These are phyloP conservation scores for Sonneratia alba DNA, from an alignment of 345 rosid species.

Conservation along the genomic window DNA sequence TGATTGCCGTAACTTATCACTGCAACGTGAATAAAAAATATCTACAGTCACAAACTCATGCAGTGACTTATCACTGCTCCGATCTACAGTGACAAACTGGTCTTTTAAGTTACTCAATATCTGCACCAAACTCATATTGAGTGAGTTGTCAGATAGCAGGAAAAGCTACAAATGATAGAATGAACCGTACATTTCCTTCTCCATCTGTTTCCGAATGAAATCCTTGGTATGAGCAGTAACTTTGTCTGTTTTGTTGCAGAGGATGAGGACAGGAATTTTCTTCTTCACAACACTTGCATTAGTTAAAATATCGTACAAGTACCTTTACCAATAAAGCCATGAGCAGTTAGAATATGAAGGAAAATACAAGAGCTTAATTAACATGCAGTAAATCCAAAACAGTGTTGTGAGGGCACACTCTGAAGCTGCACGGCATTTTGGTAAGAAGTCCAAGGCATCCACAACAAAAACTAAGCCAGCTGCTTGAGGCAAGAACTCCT, in stretches of 20 bases:
- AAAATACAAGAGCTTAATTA: background rate
- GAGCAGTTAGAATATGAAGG: background rate
- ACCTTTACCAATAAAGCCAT: conserved; percentile 31
- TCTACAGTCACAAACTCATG: background rate
- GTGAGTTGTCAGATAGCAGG: background rate
- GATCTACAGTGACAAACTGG: too few species aligned
- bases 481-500: conserved; percentile 71
- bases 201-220: conserved; percentile 79
- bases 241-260: conserved; percentile 92
- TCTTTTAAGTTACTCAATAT: too few species aligned
- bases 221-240: conserved; percentile 92
- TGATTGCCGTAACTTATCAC: conserved; percentile 57
- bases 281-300: conserved; percentile 61
- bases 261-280: conserved; percentile 66
- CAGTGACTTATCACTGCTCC: too few species aligned
- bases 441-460: conserved; percentile 84
- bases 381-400: background rate
- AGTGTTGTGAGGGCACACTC: conserved; percentile 34
- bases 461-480: conserved; percentile 82
- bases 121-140: background rate
- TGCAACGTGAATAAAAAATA: conserved; percentile 15
- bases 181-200: conserved; percentile 77
- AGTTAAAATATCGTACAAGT: conserved; percentile 81
- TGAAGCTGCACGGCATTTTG: conserved; percentile 61
- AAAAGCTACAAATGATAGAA: background rate